These are phyloP conservation scores for Syzygium aromaticum DNA, from an alignment of 345 rosid genomes.

Conservation along the genomic window DNA sequence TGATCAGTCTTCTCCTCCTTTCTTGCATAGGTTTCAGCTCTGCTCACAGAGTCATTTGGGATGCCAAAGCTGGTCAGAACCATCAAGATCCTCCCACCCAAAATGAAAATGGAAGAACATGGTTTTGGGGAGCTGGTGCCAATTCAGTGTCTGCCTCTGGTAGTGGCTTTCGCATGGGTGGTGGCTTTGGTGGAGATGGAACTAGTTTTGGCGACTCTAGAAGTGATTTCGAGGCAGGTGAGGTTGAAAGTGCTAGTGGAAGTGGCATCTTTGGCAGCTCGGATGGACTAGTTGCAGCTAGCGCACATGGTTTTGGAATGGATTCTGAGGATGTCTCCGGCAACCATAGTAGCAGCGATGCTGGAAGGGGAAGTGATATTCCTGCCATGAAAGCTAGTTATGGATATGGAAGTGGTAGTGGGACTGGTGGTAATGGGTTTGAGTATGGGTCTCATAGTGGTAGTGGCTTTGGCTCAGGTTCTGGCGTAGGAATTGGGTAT, in stretches of 20 bases:
- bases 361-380: neutral
- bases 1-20: slow-evolving; percentile 21
- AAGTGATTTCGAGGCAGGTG: neutral
- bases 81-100: neutral
- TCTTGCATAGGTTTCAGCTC: slow-evolving; percentile 28
- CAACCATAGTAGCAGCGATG: neutral
- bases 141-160: neutral
- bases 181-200: neutral
- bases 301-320: neutral
- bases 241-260: neutral
- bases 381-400: neutral
- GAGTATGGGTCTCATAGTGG: slow-evolving; percentile 4
- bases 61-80: slow-evolving; percentile 1
- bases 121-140: neutral
- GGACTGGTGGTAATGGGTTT: neutral
- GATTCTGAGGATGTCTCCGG: neutral
- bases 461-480: slow-evolving; percentile 7
- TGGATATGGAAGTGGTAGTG: slow-evolving; percentile 2
- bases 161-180: neutral
- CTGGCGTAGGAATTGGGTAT: neutral
- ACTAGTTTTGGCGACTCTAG: neutral
- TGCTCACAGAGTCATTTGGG: slow-evolving; percentile 32
- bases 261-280: neutral
- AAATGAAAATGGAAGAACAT: neutral
- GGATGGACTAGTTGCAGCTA: neutral